Evolutionary conservation across 2,329 filamentous ascomycete species (phyloP), one percentile per base, ranked within the genome.

Genomic region (Helminthosporium solani): DNA sequence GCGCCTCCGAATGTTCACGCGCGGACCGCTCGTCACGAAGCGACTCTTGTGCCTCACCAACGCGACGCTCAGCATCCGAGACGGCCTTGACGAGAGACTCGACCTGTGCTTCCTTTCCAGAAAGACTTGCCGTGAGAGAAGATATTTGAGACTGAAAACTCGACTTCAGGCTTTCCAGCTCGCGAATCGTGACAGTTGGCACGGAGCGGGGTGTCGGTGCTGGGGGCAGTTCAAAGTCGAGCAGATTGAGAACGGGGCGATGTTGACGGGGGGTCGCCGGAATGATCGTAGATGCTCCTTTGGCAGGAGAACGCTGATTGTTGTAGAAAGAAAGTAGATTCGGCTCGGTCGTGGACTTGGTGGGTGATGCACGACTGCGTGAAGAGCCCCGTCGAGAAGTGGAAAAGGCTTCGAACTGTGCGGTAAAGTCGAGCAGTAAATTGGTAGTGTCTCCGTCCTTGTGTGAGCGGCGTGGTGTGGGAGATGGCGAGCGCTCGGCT

Each of bases 181-280:
- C 94, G 27, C 94, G 84, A 1, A 94, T 88, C 2, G 91, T 96
- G 57, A 97, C 87, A 7, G 86, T 89, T 0, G 94, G 94, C 30
- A 97, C 82, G 44, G 90, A 96, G 51, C 92, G 85, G 12, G 94
- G 94, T 0, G 94, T 97, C 2, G 92, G 90, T 57, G 90, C 84
- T 0, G 92, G 90, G n/a, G 91, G 90, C 8, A 97, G 87, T 61
- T 97, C 94, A 65, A 95, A 94, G 70, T 95, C 90, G 37, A 95
- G 81, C 3, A 69, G 52, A 33, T 69, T 67, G 38, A 69, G 38
- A 35, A 68, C 52, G 7, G 67, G 62, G 6, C 65, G 62, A 33
- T 64, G 21, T 65, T 63, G 31, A 53, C 54, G 36, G 65, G 66
- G 19, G 63, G 67, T n/a, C 56, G 46, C n/a, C 63, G 59, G 11